Evolutionary conservation across 768 basidiomycete genomes (phyloP).

Genomic region (Amanita thiersii): DNA sequence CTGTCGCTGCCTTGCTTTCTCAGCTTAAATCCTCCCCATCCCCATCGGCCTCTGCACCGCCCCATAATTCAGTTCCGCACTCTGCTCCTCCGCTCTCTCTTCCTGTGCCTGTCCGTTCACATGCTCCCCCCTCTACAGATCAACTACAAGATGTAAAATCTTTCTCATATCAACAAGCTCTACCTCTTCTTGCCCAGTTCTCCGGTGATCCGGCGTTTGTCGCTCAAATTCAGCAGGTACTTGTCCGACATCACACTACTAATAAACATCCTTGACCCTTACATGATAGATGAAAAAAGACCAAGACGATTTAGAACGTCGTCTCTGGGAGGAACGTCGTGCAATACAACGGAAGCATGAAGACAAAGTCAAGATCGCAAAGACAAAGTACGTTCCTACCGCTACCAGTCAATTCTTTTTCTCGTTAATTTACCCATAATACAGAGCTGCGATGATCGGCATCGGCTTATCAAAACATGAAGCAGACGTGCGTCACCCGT

Average conservation of each 20-base stretch:
- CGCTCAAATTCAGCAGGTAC: slow-evolving; percentile 42
- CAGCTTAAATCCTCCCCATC: slow-evolving; percentile 32
- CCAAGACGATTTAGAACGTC: slow-evolving; percentile 61
- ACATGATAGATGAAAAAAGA: slow-evolving; percentile 59
- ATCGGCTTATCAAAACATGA: slow-evolving; percentile 61
- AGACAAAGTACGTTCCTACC: slow-evolving; percentile 46
- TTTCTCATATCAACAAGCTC: slow-evolving; percentile 61
- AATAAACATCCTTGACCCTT: neutral
- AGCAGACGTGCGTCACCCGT: slow-evolving; percentile 38
- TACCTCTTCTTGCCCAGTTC: slow-evolving; percentile 57
- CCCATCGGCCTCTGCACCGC: neutral
- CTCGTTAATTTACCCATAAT: slow-evolving; percentile 7
- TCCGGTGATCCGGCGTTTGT: slow-evolving; percentile 46
- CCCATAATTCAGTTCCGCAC: neutral
- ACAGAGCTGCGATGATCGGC: slow-evolving; percentile 63
- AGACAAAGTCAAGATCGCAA: slow-evolving; percentile 61
- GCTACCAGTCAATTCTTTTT: slow-evolving; percentile 4
- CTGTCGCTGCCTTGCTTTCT: slow-evolving; percentile 58
- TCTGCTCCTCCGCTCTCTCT: neutral
- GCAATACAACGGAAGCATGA: slow-evolving; percentile 58
- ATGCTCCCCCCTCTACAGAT: neutral
- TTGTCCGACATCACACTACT: neutral
- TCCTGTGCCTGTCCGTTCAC: neutral
- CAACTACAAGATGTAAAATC: slow-evolving; percentile 33
- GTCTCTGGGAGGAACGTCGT: slow-evolving; percentile 60